Evolutionary conservation across 768 basidiomycete genomes (phyloP), one percentile per base, ranked within the genome.

Genomic region (Suillus subalutaceus): DNA sequence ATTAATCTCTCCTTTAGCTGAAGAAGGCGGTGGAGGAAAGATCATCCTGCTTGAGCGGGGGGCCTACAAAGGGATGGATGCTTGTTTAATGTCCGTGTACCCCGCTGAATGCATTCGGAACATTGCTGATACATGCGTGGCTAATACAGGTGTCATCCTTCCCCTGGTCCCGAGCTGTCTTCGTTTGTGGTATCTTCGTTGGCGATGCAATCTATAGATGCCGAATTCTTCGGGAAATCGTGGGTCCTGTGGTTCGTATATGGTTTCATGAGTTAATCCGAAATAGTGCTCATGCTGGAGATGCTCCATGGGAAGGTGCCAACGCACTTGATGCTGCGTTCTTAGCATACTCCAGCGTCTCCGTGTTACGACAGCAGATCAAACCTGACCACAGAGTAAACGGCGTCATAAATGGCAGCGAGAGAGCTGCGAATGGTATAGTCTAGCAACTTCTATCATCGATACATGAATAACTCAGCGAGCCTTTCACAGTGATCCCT

Each of bases 301-400:
- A 83, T 41, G 86, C 90, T 13, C 93, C 93, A 4, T 95, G 94
- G 88, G 92, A 96, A 76, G 94, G 90, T 30, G 85, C 84, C 50
- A 96, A 96, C 72, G 93, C 94, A 15, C 84, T 94, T 53, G 95
- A 96, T 72, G 95, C 95, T 0, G 94, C 94, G 1, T 91, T 95
- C 74, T 78, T 93, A 10, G 91, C 93, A 0, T 96, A 96, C 75
- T 87, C 89, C 9, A 83, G 86, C 57, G 83, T 97, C 50, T 90
- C 93, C 4, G 87, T 88, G 30, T 83, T 97, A 57, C 86, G 95
- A 15, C 95, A 97, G 75, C 95, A 97, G 79, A 88, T 94, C 66
- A 88, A 89, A 74, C 94, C 95, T 0, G 86, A 89, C 56, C 85
- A 90, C 68, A 89, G 94, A 30, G 82, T 95, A 8, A 90, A 94